These are phyloP conservation scores for Beverwykella pulmonaria DNA, from an alignment of 495 filamentous ascomycete genomes.

Conservation along the genomic window DNA sequence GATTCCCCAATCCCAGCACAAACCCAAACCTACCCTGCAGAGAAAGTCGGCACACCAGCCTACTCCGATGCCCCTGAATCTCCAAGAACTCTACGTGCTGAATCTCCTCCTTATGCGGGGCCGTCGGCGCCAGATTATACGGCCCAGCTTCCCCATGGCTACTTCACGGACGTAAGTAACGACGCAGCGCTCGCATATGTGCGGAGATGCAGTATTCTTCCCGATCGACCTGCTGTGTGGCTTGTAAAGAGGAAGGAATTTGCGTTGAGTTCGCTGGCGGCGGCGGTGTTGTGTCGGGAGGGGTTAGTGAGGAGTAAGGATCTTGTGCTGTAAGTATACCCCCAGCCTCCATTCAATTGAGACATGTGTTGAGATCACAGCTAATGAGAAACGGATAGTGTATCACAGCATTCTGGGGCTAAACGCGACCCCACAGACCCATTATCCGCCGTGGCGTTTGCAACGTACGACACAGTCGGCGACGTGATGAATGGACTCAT, in stretches of 20 bases:
- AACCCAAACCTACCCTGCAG: not conserved
- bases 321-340: slow-evolving; percentile 45
- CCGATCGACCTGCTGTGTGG: slow-evolving; percentile 43
- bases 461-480: slow-evolving; percentile 20
- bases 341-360: slow-evolving; percentile 34
- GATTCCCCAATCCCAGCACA: slow-evolving; percentile 9
- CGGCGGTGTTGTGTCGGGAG: slow-evolving; percentile 42
- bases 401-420: slow-evolving; percentile 30
- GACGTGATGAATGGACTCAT: slow-evolving; percentile 21
- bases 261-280: slow-evolving; percentile 44
- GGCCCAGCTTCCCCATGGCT: slow-evolving; percentile 1
- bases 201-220: slow-evolving; percentile 16
- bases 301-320: slow-evolving; percentile 43
- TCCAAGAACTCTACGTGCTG: not conserved
- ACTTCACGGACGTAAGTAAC: slow-evolving; percentile 5
- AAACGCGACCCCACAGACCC: slow-evolving; percentile 48
- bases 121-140: not conserved
- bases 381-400: not conserved
- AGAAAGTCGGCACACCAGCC: slow-evolving; percentile 4
- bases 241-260: slow-evolving; percentile 41
- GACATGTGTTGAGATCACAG: not conserved
- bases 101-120: not conserved
- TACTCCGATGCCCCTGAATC: not conserved
- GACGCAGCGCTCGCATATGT: slow-evolving; percentile 10
- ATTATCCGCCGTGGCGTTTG: slow-evolving; percentile 48